Conservation (phyloP, 495 filamentous ascomycete species). For the Rusavskia elegans region DNA sequence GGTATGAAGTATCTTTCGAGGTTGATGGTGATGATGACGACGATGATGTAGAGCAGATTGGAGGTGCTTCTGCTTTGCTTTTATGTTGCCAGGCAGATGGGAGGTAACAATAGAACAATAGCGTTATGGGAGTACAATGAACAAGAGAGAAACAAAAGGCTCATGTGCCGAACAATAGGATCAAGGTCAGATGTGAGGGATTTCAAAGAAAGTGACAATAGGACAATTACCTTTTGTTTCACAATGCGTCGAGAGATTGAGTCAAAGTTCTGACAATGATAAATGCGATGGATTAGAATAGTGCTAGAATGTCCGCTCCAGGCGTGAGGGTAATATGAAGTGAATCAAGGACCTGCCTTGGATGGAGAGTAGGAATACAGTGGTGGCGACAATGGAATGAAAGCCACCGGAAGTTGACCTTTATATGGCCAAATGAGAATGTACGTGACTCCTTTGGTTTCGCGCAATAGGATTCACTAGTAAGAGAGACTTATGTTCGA, state of each 20-base stretch:
- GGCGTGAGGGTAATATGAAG: background rate
- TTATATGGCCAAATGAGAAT: constrained; percentile 1
- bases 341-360: background rate
- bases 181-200: background rate
- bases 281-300: background rate
- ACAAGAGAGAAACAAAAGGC: background rate
- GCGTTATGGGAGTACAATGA: background rate
- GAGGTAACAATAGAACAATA: background rate
- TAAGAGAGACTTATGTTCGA: background rate
- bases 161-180: background rate
- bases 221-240: background rate
- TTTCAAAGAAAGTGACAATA: background rate
- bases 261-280: background rate
- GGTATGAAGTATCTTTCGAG: background rate
- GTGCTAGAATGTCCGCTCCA: background rate
- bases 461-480: background rate
- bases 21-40: background rate
- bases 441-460: background rate
- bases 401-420: background rate
- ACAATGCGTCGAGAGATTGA: background rate
- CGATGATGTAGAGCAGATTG: background rate
- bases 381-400: background rate
- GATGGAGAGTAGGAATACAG: background rate
- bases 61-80: background rate
- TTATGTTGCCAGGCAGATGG: background rate